Base-by-base conservation (phyloP, 352 stramenopile species). In the Pythium angustatum region DNA sequence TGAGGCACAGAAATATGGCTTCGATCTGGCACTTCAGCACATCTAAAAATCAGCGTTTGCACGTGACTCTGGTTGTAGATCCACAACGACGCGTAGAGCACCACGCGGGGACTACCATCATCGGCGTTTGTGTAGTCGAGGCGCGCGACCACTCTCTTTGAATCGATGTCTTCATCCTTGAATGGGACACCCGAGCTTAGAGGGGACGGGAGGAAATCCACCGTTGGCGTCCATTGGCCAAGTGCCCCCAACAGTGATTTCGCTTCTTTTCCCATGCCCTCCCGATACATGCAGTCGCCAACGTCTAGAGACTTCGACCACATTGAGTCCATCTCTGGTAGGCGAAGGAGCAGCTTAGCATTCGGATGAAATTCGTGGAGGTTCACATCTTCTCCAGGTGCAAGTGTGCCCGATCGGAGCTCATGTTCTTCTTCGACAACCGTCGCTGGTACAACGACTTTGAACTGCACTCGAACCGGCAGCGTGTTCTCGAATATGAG, bases 11-110 rank as follows among this genome's bases (percentile, higher is more conserved):
- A 68, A 26, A 94, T 64, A n/a, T 71, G 68, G 3, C 71, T 52
- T 2, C 71, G 59, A 53, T 78, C 75, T 7, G 69, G 51, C 3
- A 82, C 80, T 38, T 96, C 86, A 2, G 85, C 72, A 59, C 77
- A 90, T 11, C 88, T 85, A 28, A 94, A 87, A 19, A 94, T 60
- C 28, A 96, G 58, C 31, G 76, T 90, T 27, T 89, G 77, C 10
- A 96, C 76, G 27, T 96, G 88, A 22, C 83, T 94, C 58, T 96
- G 86, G 54, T 96, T 96, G 66, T 95, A 96, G n/a, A 96, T 80
- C 88, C 88, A 96, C 14, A 95, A 62, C 3, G 81, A 91, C n/a
- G 80, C 81, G 53, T 81, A 96, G 4, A 96, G 55, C 19, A 94
- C 88, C 40, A 94, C 84, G 19, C 88, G 85, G 19, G 88, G 88